phyloP scores from a whole-genome alignment of 108 stramenopile species.

The Cyclotella baltica region DNA sequence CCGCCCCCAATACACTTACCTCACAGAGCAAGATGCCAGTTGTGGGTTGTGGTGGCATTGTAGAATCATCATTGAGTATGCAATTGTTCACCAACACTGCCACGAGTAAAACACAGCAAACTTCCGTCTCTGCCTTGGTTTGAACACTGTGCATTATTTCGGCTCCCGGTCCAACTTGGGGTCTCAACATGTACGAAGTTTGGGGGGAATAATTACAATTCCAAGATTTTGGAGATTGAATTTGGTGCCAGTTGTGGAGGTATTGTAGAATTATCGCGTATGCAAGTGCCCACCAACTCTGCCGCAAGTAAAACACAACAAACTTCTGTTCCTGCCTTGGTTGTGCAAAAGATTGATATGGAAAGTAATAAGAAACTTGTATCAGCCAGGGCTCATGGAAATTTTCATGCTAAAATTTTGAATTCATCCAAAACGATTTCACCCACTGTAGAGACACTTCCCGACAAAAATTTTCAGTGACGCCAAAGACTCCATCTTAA shows the following conservation, averaged over 20 bases:
- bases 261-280: constrained; percentile 10
- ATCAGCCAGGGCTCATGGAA: too few relatives aligned
- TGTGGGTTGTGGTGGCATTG: constrained; percentile 2
- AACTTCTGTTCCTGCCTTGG: constrained; percentile 58
- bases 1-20: constrained; percentile 62
- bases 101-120: constrained; percentile 28
- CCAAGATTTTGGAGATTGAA: too few relatives aligned
- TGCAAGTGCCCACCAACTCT: constrained; percentile 1
- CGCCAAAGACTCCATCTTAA: too few relatives aligned
- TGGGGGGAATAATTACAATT: too few relatives aligned
- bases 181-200: too few relatives aligned
- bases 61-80: constrained; percentile 5
- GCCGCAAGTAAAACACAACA: constrained; percentile 25
- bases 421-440: too few relatives aligned
- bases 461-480: too few relatives aligned
- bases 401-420: too few relatives aligned
- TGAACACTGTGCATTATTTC: constrained; percentile 76
- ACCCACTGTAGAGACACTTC: too few relatives aligned
- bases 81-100: constrained; percentile 1
- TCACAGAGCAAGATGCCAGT: constrained; percentile 60
- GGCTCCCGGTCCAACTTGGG: constrained; percentile 80
- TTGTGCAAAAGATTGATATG: too few relatives aligned
- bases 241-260: not conserved
- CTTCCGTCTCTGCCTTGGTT: constrained; percentile 61
- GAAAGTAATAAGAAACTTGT: too few relatives aligned